Base-by-base conservation (phyloP, 495 filamentous ascomycete species). In the Neurospora sp. region DNA sequence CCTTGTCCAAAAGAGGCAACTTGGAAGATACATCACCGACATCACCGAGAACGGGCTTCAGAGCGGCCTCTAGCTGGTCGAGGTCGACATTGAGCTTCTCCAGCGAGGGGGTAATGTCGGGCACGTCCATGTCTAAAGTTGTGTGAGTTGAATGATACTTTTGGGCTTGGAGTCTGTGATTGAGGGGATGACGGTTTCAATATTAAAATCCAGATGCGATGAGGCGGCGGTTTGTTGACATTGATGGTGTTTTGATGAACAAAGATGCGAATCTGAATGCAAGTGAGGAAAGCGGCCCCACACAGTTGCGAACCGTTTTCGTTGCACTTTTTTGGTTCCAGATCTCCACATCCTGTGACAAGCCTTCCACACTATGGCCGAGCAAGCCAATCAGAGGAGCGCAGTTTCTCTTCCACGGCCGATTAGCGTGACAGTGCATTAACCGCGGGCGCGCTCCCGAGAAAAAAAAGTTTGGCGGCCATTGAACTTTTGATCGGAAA, bases 1-100 rank as follows among this genome's bases (percentile, higher is more conserved):
- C 95, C 80, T 93, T 96, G 85, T 99, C 96, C 71, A 98, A 84
- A 11, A 99, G 85, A 2, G 96, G 94, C 40, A 99, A 84, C 80
- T 93, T 96, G 71, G 87, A 89, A 7, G 93, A 88, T 10, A 87
- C 85, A 69, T 91, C 89, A 31, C 88, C 82, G 35, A 98, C 77
- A 27, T 90, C 84, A 39, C 80, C 82, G 22, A 86, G 85, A 39
- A 97, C 80, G 11, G 94, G 93, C 39, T 86, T 77, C 37, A 98
- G 83, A 5, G 86, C 82, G n/a, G 91, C 89, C 73, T 94, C 88
- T 35, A 98, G 86, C 71, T 92, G 88, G 80, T 94, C 91, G 69
- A 97, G 85, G 72, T 92, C 87, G 75, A 89, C 88, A 69, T 93
- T 91, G 10, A 98, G 88, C 73, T 88, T 84, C 75, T 92, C 89